Evolutionary conservation across 2,329 filamentous ascomycete genomes (phyloP), one percentile per base, ranked within the genome.

Genomic region (Fusarium proliferatum): DNA sequence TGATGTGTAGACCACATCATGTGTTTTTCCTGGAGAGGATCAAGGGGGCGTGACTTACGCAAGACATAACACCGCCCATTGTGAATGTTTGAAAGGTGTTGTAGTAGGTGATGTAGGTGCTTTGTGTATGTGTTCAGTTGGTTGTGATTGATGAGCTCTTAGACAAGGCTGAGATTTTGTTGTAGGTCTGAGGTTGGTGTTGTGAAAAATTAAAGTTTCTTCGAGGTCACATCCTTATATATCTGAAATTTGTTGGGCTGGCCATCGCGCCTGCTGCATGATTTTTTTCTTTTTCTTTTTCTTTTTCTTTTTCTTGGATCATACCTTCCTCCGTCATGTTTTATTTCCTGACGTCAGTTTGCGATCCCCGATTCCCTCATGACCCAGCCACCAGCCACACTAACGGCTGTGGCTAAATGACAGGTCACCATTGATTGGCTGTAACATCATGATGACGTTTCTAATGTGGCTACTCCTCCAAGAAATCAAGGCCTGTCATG

Each of bases 61-160:
- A 95, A 81, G 93, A 95, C 76, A 94, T 87, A 79, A 96, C 91
- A 83, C 92, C 93, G 85, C 94, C 94, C 94, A 96, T 96, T 69
- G 42, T 83, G 69, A 67, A 72, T 41, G 16, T 21, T 41, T 53
- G 34, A 53, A 36, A 53, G 34, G 51, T 38, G 13, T 21, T 26
- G 51, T 55, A 28, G 34, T 68, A 58, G 58, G 64, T 74, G 41
- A 56, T 63, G 57, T 61, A 53, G n/a, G 39, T 55, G 52, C 21
- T 46, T 72, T 42, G 61, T 46, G 34, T 43, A 30, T 46, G 26
- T 23, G 30, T 67, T 39, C 3, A 7, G 66, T 55, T 55, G 64
- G 38, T 49, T 67, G 48, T 23, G n/a, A 30, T 28, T 39, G 23
- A 17, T 41, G 23, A 30, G 23, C 45, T 67, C 41, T 72, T 33